Base-by-base conservation (phyloP, 805 yeast genomes). In the Cyberlindnera saturnus region DNA sequence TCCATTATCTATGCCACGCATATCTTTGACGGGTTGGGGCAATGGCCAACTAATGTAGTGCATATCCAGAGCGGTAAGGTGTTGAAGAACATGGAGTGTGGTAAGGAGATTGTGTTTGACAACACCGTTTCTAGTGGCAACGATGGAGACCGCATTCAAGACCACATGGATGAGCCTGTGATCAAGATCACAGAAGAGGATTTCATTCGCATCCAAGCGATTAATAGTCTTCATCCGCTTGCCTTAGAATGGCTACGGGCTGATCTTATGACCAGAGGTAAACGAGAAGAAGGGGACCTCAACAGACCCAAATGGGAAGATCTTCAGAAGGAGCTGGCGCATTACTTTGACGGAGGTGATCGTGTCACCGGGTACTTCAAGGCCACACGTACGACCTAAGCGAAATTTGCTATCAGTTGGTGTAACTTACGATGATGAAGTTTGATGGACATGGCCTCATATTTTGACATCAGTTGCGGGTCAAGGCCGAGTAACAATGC, bases 1-100 rank as follows among this genome's bases (percentile, higher is more conserved):
- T 79, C 89, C 38, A 86, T 93, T 32, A 80, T 91, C 4, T 93
- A 93, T 60, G 93, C 98, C 3, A 93, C 99, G 0, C 99, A 93
- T 58, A 93, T 93, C 38, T 93, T 93, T 62, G 99, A 93, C 57
- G 99, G 99, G 0, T 73, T 93, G 44, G 88, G 87, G 13, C 71
- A 73, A 38, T 93, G 98, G 96, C 95, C 97, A 26, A 85, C 95
- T 32, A 71, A 84, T 41, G 69, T 93, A 8, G 71, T 82, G 13
- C 99, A 93, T 62, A 67, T 93, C 49, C 79, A 75, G 52, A 74
- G 77, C 41, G 97, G 98, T 1, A 60, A 63, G 19, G 71, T 78
- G 8, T 50, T 70, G 9, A 58, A 60, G 19, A 66, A 61, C 33
- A 44, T 66, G 30, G 58, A 64, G n/a, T 64, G 56, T 42, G 53